Conservation (phyloP, 495 filamentous ascomycete genomes). For the Penicillium chermesinum region DNA sequence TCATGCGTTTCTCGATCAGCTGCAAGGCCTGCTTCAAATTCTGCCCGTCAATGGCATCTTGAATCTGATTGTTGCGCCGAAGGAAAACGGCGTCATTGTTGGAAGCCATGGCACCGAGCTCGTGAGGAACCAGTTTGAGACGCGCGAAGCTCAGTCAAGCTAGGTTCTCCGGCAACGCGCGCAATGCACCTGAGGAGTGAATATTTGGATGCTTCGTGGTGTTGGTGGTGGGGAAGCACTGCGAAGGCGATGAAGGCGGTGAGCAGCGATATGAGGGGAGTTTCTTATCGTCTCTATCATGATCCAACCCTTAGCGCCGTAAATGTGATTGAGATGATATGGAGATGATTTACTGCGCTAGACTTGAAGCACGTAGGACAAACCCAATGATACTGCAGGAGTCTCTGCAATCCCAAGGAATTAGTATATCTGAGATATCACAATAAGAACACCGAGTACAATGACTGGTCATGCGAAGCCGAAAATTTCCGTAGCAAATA, state of each 20-base stretch:
- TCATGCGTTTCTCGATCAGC: conserved; percentile 55
- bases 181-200: conserved; percentile 20
- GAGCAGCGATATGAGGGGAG: neutral
- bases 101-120: conserved; percentile 24
- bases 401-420: no score
- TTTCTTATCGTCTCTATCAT: no score
- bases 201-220: neutral
- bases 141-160: neutral
- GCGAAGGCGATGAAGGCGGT: conserved; percentile 21
- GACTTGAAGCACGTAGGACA: no score
- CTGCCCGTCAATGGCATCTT: conserved; percentile 53
- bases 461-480: no score
- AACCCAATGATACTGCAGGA: no score
- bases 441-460: no score
- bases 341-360: no score
- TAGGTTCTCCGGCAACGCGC: conserved; percentile 26
- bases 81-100: conserved; percentile 42
- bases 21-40: conserved; percentile 56
- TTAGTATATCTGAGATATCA: no score
- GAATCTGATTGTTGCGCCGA: conserved; percentile 53
- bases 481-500: no score
- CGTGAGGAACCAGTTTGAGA: neutral
- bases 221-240: conserved; percentile 28
- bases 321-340: no score
- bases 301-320: no score